Base-by-base conservation (phyloP, 2,329 filamentous ascomycete genomes). In the Zymoseptoria brevis region DNA sequence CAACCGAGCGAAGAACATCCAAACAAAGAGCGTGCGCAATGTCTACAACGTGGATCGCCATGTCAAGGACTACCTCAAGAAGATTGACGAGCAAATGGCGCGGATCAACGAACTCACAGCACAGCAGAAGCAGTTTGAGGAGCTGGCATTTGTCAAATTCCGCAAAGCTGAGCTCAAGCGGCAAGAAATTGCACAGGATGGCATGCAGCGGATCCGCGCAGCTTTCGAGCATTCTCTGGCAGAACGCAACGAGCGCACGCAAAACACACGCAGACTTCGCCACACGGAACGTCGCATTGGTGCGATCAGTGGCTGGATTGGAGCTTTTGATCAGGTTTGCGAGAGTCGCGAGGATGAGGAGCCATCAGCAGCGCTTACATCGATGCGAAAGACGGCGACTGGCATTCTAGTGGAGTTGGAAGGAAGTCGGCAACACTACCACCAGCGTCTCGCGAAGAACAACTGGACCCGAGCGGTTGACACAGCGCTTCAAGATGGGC, bases 31-130 rank as follows among this genome's bases (percentile, higher is more conserved):
- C 59, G 96, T 94, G n/a, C 87, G 92, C 69, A 99, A 99, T 72
- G 92, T 97, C 22, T 99, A 95, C 78, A 99, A 99, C 73, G 94
- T 99, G 64, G 96, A 99, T 74, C 88, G 94, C 62, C 94, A 99
- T 76, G 94, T 99, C 70, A 99, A 99, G 79, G 94, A 99, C 75
- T 99, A 96, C 76, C 77, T 99, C 73, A 94, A 96, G 79, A 97
- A 97, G 81, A 99, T 99, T 69, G 93, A 99, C 71, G 94, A 99
- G 76, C 93, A 99, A 73, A 92, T 96, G 82, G 87, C 86, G n/a
- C 76, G 96, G 70, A 99, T 99, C 74, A 96, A 96, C 67, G 92
- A 97, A 73, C 83, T 99, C 57, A 91, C 94, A 76, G 88, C 88
- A 24, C 90, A 96, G 73, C 90, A 96, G 71, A 95, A 91, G 73